phyloP scores from a whole-genome alignment of 2,329 filamentous ascomycete genomes.

The Alternaria consortialis region DNA sequence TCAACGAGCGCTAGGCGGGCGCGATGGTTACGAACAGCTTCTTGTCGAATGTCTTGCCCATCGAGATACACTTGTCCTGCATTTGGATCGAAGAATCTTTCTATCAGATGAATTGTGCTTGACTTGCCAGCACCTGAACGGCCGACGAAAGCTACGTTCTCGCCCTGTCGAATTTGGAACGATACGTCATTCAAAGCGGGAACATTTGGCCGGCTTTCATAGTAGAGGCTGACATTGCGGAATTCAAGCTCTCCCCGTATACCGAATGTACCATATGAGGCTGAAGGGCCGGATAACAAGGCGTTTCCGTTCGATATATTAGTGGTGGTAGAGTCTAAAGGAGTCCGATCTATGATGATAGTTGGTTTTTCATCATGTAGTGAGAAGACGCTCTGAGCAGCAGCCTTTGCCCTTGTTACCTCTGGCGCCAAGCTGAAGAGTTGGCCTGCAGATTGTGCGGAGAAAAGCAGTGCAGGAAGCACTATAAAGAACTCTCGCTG shows the following conservation, averaged over 20 bases:
- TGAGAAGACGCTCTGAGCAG: slow-evolving; percentile 55
- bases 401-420: slow-evolving; percentile 55
- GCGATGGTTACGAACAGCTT: slow-evolving; percentile 50
- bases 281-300: slow-evolving; percentile 25
- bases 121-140: slow-evolving; percentile 57
- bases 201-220: slow-evolving; percentile 42
- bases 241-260: slow-evolving; percentile 45
- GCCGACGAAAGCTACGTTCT: slow-evolving; percentile 55
- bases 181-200: slow-evolving; percentile 51
- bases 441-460: slow-evolving; percentile 57
- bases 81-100: slow-evolving; percentile 57
- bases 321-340: neutral
- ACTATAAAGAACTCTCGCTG: slow-evolving; percentile 58
- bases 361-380: slow-evolving; percentile 53
- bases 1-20: slow-evolving; percentile 54
- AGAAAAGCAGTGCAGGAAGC: slow-evolving; percentile 57
- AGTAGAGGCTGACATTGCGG: slow-evolving; percentile 44
- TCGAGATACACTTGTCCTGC: slow-evolving; percentile 53
- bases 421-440: slow-evolving; percentile 58
- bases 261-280: slow-evolving; percentile 31
- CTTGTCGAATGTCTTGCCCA: slow-evolving; percentile 52
- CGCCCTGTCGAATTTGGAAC: slow-evolving; percentile 50
- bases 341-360: slow-evolving; percentile 42
- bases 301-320: slow-evolving; percentile 7
- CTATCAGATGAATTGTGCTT: slow-evolving; percentile 57